Conservation (phyloP, 345 rosid genomes). For the Camelina neglecta region DNA sequence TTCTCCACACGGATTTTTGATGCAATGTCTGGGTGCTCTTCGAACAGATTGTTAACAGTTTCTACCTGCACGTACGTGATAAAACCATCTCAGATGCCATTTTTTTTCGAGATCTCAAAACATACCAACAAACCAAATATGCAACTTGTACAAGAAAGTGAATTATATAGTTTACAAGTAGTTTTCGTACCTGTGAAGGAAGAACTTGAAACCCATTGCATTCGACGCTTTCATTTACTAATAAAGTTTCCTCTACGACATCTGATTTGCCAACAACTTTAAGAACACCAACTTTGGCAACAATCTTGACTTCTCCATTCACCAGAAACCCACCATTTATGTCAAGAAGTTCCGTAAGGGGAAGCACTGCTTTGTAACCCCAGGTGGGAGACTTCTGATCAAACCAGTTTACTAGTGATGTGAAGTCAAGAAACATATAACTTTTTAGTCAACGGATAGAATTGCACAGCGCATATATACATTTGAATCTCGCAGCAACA, state of each 20-base stretch:
- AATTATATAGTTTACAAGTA: background rate
- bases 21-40: background rate
- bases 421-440: background rate
- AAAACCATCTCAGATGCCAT: background rate
- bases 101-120: background rate
- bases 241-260: background rate
- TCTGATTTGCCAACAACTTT: background rate
- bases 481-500: background rate
- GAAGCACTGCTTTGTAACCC: background rate
- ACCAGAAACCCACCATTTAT: background rate
- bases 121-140: background rate
- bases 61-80: background rate
- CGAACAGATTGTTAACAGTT: background rate
- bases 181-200: background rate
- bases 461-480: too few relatives aligned
- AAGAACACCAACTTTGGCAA: background rate
- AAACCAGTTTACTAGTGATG: fast-evolving
- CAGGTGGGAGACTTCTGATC: fast-evolving
- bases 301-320: constrained; percentile 10
- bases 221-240: background rate
- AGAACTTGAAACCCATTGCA: constrained; percentile 3
- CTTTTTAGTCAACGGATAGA: too few relatives aligned
- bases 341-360: background rate
- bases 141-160: background rate
- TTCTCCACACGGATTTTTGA: background rate